Evolutionary conservation across 2,329 filamentous ascomycete species (phyloP).

Genomic region (Paracoccidioides lutzii): DNA sequence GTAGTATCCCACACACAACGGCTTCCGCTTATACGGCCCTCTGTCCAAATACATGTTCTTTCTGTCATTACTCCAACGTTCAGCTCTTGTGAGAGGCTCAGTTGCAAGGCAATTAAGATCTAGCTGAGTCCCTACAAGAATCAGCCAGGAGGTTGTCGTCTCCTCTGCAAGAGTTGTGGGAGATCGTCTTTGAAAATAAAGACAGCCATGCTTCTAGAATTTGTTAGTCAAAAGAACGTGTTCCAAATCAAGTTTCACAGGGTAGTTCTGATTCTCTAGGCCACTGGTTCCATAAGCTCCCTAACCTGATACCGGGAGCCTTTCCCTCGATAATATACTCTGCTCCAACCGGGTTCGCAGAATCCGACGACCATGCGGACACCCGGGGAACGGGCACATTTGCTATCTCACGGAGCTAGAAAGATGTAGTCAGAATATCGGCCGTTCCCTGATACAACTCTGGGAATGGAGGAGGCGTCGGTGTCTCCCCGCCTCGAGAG

Average conservation of each 20-base stretch:
- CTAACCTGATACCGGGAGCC: slow-evolving; percentile 18
- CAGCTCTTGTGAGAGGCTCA: slow-evolving; percentile 14
- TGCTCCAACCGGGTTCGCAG: slow-evolving; percentile 23
- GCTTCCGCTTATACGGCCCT: slow-evolving; percentile 18
- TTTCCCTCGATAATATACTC: slow-evolving; percentile 31
- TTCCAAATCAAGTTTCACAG: slow-evolving; percentile 19
- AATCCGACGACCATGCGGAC: slow-evolving; percentile 18
- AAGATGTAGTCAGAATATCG: no score
- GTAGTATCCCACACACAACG: no score
- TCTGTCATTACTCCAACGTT: slow-evolving; percentile 14
- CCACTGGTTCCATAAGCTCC: slow-evolving; percentile 19
- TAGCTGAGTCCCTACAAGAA: background rate
- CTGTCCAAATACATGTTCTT: slow-evolving; percentile 17
- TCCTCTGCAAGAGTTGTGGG: background rate
- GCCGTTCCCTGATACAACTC: no score
- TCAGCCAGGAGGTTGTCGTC: slow-evolving; percentile 2
- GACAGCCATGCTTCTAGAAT: slow-evolving; percentile 17
- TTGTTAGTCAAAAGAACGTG: slow-evolving; percentile 13
- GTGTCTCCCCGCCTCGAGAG: no score
- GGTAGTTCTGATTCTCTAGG: slow-evolving; percentile 14
- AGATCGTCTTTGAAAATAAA: slow-evolving; percentile 16
- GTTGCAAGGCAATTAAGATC: slow-evolving; percentile 11
- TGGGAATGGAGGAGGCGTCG: no score
- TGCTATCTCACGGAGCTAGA: no score
- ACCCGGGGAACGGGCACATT: slow-evolving; percentile 27